Percentiles rank a stretch among this genome's conserved stretches.
These are phyloP conservation scores for Termitomyces bulborhizus DNA, from an alignment of 768 basidiomycete species.

Conservation along the genomic window DNA sequence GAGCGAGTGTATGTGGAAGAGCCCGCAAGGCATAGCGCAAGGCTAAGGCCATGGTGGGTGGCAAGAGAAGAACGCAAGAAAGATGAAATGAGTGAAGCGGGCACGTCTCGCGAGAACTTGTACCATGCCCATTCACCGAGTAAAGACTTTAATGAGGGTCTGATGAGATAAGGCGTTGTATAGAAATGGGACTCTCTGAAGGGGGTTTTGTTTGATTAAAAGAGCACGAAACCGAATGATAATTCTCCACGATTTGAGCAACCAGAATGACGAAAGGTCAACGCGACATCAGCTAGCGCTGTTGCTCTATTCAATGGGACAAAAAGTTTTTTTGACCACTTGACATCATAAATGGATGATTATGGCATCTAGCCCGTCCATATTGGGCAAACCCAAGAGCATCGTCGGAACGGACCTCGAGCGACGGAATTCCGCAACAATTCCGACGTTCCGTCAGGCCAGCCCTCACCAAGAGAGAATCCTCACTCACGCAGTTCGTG, in stretches of 20 bases:
- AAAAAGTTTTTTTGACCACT: conserved; percentile 40
- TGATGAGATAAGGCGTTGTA: conserved; percentile 14
- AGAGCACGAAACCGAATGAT: background rate
- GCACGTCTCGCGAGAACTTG: conserved; percentile 22
- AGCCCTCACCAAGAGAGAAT: background rate
- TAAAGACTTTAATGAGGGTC: conserved; percentile 18
- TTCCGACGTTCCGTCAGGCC: conserved; percentile 14
- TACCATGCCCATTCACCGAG: conserved; percentile 57
- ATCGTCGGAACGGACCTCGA: conserved; percentile 39
- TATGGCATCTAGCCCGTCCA: conserved; percentile 52
- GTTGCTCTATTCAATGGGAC: conserved; percentile 15
- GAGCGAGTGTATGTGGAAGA: conserved; percentile 13
- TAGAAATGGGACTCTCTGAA: background rate
- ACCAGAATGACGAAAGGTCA: conserved; percentile 5
- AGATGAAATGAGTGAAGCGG: conserved; percentile 21
- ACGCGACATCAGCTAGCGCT: conserved; percentile 5
- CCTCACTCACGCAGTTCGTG: conserved; percentile 40
- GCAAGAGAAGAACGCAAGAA: conserved; percentile 15
- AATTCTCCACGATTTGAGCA: conserved; percentile 3
- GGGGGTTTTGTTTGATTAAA: background rate
- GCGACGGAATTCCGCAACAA: conserved; percentile 14
- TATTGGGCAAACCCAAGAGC: conserved; percentile 49
- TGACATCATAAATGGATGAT: conserved; percentile 21
- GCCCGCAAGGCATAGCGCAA: conserved; percentile 21
- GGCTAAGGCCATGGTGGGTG: conserved; percentile 23